Base-by-base conservation (phyloP, 208 protist species). In the Acanthamoeba lenticulata region DNA sequence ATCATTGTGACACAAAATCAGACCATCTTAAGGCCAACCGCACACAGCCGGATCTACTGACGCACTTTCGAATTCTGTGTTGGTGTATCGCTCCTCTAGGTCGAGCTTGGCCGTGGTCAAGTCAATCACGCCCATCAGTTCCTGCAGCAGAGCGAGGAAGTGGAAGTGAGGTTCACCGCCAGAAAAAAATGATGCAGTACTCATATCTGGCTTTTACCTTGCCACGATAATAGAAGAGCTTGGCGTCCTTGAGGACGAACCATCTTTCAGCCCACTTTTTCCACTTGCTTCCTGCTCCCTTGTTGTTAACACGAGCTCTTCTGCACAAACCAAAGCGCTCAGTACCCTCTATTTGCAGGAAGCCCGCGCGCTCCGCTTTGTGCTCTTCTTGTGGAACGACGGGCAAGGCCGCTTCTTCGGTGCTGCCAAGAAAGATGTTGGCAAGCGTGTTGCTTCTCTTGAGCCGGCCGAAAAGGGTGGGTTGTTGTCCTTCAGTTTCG, bases 51-150 rank as follows among this genome's bases (percentile, higher is more conserved):
- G 60, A 74, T 74, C 65, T 60, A 21, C 19, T 21, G 19, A 36
- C 77, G 29, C 17, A 86, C 77, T 86, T 44, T 86, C 77, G 40
- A 86, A 86, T 17, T 86, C 29, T 21, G 77, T 4, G 45, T 57
- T 86, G 77, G 77, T 86, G 77, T 86, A 86, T 24, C 77, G 77
- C 29, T 86, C 77, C 45, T 86, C 77, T 11, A 86, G 44, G n/a
- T 19, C 11, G 0, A 86, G n/a, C 77, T 57, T 49, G 40, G 45
- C 45, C n/a, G 3, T 57, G 21, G 57, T 17, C 2, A 86, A 44
- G 29, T 86, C 45, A 13, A 86, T 49, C 45, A 40, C 38, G 45
- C 77, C 77, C 44, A 86, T 27, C 77, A 86, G 45, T 11, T 60
- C 62, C 29, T 72, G 6, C 7, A 7, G 7, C 62, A 29, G 62